Base-by-base conservation (phyloP, 177 flowering plant genomes). In the Vitis hybrid region DNA sequence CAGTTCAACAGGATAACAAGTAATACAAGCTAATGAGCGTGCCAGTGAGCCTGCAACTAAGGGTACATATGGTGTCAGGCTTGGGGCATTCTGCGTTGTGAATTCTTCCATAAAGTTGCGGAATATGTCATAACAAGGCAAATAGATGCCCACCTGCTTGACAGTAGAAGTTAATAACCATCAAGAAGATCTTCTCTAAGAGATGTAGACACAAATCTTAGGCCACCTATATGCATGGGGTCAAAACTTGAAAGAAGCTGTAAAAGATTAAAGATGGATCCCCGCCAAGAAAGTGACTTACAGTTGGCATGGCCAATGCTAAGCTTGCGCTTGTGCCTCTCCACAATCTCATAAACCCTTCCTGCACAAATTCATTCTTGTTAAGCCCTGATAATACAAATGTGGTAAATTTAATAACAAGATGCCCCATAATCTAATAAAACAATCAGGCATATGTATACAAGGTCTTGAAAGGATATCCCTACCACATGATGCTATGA, bases 301-400 rank as follows among this genome's bases (percentile, higher is more conserved):
- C 97, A 61, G 97, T 96, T 71, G 99, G 99, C 61, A 96, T 66
- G 57, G 98, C 97, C 75, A 96, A 77, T 27, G 97, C 96, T 71
- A 96, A 80, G 59, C 92, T 87, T 66, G 99, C 99, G 84, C 82
- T 85, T 55, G 99, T 96, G 73, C 99, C 99, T 79, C 98, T 85
- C 99, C 99, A 96, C 35, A 96, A 79, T 70, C 87, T 86, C 15
- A 79, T 52, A 75, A 92, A 58, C 65, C 99, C 99, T 80, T 96
- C 99, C 99, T 93, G 91, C 77, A 81, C 73, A 77, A 75, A 57
- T 18, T 41, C 58, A 48, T 7, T 63, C 55, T 58, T 61, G 24
- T 73, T 75, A 78, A 72, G 13, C 24, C 66, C 32, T 55, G 35
- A 13, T 11, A 11, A 58, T 20, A 41, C 52, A 63, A 32, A 27